These are phyloP conservation scores for Stagonosporopsis cucurbitacearum DNA, from an alignment of 2,329 filamentous ascomycete species.

Conservation along the genomic window DNA sequence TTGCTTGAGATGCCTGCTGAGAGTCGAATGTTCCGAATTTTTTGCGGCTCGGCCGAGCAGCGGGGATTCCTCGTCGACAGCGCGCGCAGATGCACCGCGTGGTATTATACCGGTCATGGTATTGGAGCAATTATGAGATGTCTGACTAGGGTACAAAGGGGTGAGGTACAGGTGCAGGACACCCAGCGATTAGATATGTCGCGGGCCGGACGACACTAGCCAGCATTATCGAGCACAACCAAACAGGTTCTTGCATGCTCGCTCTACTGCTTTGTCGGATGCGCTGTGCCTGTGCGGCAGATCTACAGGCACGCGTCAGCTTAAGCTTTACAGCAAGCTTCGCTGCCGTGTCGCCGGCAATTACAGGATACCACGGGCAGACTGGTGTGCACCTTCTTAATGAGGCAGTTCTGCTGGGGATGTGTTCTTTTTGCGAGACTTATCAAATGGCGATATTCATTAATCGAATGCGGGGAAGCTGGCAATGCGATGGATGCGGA, in stretches of 20 bases:
- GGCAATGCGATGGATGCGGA: slow-evolving; percentile 8
- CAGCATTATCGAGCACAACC: not conserved
- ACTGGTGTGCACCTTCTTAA: slow-evolving; percentile 4
- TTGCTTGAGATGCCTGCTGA: slow-evolving; percentile 46
- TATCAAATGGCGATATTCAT: slow-evolving; percentile 21
- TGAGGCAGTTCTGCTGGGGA: not conserved
- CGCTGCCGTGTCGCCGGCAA: slow-evolving; percentile 29
- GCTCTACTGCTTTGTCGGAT: not conserved
- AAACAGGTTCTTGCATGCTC: slow-evolving; percentile 7
- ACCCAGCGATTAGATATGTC: slow-evolving; percentile 14
- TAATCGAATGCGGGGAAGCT: slow-evolving; percentile 23
- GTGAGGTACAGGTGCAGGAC: slow-evolving; percentile 11
- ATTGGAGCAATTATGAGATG: slow-evolving; percentile 1
- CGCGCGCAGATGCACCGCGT: slow-evolving; percentile 17
- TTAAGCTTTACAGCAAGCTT: slow-evolving; percentile 37
- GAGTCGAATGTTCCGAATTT: slow-evolving; percentile 24
- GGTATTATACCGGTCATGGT: slow-evolving; percentile 9
- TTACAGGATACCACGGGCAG: slow-evolving; percentile 32
- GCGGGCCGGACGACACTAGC: slow-evolving; percentile 14
- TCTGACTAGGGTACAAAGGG: slow-evolving; percentile 5
- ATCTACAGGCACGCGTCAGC: slow-evolving; percentile 22
- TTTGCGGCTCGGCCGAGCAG: slow-evolving; percentile 39
- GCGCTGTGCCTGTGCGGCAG: slow-evolving; percentile 13
- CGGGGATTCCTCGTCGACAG: slow-evolving; percentile 41
- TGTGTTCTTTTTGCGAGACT: slow-evolving; percentile 7